Percentiles rank a stretch among this genome's conserved stretches.
phyloP scores from a whole-genome alignment of 164 flowering plant species.

The Tetracentron sinense region DNA sequence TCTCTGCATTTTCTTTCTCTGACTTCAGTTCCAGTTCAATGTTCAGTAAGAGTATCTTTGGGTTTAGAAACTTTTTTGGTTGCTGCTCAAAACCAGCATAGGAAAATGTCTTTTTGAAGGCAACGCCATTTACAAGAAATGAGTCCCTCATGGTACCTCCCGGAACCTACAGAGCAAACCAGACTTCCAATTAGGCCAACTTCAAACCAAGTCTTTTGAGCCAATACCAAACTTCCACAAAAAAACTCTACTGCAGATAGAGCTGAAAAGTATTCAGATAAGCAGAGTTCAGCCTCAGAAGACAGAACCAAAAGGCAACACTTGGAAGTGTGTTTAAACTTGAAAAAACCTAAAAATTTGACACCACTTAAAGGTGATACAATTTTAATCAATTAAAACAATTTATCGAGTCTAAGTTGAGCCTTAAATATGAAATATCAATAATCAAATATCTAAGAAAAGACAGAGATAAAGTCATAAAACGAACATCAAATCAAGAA shows the following conservation, averaged over 20 bases:
- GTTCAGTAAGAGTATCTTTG: constrained; percentile 82
- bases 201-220: neutral
- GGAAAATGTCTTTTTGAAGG: constrained; percentile 91
- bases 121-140: constrained; percentile 94
- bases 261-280: neutral
- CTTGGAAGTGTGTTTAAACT: neutral
- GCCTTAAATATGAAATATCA: no score
- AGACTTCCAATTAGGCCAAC: constrained; percentile 2
- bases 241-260: no score
- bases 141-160: constrained; percentile 98
- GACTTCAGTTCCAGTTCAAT: constrained; percentile 95
- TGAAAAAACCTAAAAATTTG: no score
- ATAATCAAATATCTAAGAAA: no score
- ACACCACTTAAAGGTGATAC: no score
- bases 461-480: no score
- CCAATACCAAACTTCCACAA: no score
- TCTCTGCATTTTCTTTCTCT: constrained; percentile 99
- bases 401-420: no score
- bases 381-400: no score
- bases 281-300: neutral
- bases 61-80: constrained; percentile 83
- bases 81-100: constrained; percentile 99
- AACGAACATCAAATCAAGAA: no score
- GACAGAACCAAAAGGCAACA: neutral
- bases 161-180: constrained; percentile 60